Evolutionary conservation across 305 asterid species (phyloP).

Genomic region (Striga hermonthica): DNA sequence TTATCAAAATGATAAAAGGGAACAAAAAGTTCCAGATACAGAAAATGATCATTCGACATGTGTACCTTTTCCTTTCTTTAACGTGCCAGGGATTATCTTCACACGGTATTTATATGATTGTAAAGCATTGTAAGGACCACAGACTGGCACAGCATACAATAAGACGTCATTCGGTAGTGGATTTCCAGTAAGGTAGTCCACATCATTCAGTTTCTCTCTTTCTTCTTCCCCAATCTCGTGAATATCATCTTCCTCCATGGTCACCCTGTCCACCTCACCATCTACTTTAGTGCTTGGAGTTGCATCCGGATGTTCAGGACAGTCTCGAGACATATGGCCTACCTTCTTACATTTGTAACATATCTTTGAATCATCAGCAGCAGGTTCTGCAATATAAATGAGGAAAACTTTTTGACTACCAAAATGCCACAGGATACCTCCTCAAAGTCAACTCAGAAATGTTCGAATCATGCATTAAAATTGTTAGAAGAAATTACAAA

Average conservation of each 20-base stretch:
- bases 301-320: conserved; percentile 69
- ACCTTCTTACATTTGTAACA: conserved; percentile 87
- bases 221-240: conserved; percentile 97
- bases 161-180: conserved; percentile 72
- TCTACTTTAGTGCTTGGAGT: conserved; percentile 35
- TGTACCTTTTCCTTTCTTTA: conserved; percentile 93
- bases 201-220: conserved; percentile 75
- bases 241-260: conserved; percentile 94
- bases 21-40: background rate
- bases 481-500: background rate
- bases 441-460: too few relatives aligned
- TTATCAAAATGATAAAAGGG: background rate
- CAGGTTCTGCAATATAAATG: conserved; percentile 42
- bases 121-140: conserved; percentile 83
- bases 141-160: conserved; percentile 84
- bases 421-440: background rate
- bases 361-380: conserved; percentile 64
- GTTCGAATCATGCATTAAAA: too few relatives aligned
- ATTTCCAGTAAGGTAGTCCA: conserved; percentile 88
- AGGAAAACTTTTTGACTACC: conserved; percentile 12
- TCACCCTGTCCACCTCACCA: conserved; percentile 54
- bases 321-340: conserved; percentile 86
- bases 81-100: conserved; percentile 86
- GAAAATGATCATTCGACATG: background rate
- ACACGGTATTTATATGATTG: conserved; percentile 89